Percentiles rank a stretch among this genome's conserved stretches.
phyloP scores from a whole-genome alignment of 2,329 filamentous ascomycete genomes.

The Fusarium acutatum region DNA sequence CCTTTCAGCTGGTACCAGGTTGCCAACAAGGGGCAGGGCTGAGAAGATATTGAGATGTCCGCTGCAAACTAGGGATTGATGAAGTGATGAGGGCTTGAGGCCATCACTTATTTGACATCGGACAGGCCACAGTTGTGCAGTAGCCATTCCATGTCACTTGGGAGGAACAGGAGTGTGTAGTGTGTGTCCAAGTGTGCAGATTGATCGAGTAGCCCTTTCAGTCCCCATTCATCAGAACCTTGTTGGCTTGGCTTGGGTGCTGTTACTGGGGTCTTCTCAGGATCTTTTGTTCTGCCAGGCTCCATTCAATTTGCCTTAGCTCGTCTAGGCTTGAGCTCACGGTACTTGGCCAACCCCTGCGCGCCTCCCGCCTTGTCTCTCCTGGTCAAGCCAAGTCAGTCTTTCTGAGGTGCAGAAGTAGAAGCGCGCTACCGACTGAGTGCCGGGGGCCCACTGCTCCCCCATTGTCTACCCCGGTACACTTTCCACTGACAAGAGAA shows the following conservation, averaged over 20 bases:
- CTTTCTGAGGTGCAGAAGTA: conserved; percentile 19
- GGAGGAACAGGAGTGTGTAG: neutral
- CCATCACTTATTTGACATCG: neutral
- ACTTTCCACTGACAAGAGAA: conserved; percentile 13
- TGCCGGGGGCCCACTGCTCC: conserved; percentile 34
- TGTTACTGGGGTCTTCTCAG: conserved; percentile 10
- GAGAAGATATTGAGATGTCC: neutral
- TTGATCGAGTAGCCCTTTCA: neutral
- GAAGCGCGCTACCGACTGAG: conserved; percentile 36
- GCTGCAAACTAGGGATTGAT: neutral
- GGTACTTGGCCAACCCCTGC: conserved; percentile 35
- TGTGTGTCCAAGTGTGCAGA: neutral
- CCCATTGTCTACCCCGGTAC: conserved; percentile 25
- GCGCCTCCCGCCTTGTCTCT: conserved; percentile 30
- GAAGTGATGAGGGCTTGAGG: conserved; percentile 6
- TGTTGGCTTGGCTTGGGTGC: conserved; percentile 5
- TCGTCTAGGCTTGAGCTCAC: conserved; percentile 16
- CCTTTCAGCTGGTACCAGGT: conserved; percentile 8
- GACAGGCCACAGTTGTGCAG: neutral
- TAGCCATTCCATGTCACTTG: neutral
- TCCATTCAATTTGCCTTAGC: conserved; percentile 22
- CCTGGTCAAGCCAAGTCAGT: conserved; percentile 12
- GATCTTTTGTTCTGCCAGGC: conserved; percentile 31
- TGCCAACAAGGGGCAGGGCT: neutral
- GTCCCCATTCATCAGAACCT: conserved; percentile 13